Conservation (phyloP, 2,329 filamentous ascomycete species). For the Ophiocordyceps camponoti-saundersi region DNA sequence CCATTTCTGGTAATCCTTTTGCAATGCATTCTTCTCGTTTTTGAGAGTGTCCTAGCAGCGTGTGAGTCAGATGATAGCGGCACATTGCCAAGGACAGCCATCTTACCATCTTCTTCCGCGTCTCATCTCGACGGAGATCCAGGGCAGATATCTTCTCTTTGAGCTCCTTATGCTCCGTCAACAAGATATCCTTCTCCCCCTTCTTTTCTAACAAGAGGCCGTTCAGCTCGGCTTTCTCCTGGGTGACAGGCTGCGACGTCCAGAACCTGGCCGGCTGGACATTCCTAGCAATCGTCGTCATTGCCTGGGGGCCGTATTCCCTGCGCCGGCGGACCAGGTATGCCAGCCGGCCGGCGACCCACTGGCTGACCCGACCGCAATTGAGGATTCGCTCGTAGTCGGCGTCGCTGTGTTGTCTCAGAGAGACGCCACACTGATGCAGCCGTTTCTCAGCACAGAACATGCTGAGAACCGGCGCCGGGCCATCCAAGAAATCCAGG, state of each 20-base stretch:
- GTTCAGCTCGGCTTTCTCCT: constrained; percentile 45
- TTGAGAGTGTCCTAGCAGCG: constrained; percentile 28
- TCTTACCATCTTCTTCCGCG: constrained; percentile 1
- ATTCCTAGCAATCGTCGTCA: constrained; percentile 48
- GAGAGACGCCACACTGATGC: constrained; percentile 49
- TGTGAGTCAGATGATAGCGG: constrained; percentile 5
- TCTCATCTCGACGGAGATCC: constrained; percentile 22
- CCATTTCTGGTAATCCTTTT: constrained; percentile 48
- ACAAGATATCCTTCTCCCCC: constrained; percentile 17
- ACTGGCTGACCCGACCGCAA: constrained; percentile 42
- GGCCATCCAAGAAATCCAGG: constrained; percentile 63
- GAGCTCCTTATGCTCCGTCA: constrained; percentile 14
- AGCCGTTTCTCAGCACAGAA: constrained; percentile 59
- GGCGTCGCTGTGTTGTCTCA: constrained; percentile 44
- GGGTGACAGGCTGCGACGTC: constrained; percentile 62
- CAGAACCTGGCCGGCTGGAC: constrained; percentile 50
- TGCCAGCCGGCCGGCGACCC: constrained; percentile 47
- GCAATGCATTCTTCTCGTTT: constrained; percentile 47
- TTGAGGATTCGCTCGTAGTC: constrained; percentile 50
- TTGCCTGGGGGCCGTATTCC: constrained; percentile 65
- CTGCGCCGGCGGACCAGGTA: constrained; percentile 53
- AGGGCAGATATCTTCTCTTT: constrained; percentile 23
- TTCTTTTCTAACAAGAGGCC: constrained; percentile 28
- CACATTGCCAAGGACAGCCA: not conserved
- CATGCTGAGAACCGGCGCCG: constrained; percentile 72